These are phyloP conservation scores for Rubus parviflorus DNA, from an alignment of 306 rosid genomes.

Conservation along the genomic window DNA sequence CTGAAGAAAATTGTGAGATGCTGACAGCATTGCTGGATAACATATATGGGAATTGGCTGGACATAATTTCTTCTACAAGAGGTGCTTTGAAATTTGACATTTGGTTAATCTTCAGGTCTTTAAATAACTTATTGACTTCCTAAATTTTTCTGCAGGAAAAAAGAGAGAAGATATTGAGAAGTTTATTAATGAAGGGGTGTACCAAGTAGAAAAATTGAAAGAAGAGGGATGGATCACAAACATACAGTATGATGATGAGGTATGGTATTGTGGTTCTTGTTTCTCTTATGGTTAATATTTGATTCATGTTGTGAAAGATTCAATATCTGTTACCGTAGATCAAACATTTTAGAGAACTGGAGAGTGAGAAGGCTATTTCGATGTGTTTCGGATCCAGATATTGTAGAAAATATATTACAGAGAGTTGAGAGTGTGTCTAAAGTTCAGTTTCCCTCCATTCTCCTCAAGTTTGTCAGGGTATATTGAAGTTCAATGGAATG, in stretches of 20 bases:
- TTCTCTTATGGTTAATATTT: slow-evolving; percentile 10
- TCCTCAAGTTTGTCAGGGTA: slow-evolving; percentile 19
- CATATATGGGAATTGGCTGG: slow-evolving; percentile 84
- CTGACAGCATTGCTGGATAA: slow-evolving; percentile 82
- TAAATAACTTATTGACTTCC: slow-evolving; percentile 23
- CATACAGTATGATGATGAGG: slow-evolving; percentile 89
- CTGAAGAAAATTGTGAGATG: slow-evolving; percentile 85
- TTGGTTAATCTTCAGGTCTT: slow-evolving; percentile 25
- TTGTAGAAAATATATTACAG: slow-evolving; percentile 13
- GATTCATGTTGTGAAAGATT: slow-evolving; percentile 11
- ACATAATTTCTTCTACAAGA: slow-evolving; percentile 68
- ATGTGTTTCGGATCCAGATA: slow-evolving; percentile 10
- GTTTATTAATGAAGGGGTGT: slow-evolving; percentile 83
- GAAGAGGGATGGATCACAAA: slow-evolving; percentile 85
- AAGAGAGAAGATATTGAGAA: slow-evolving; percentile 68
- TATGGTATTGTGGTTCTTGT: slow-evolving; percentile 34
- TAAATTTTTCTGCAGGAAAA: slow-evolving; percentile 53
- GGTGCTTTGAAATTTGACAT: slow-evolving; percentile 55
- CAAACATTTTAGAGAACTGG: slow-evolving; percentile 1
- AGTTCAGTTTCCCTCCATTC: slow-evolving; percentile 3
- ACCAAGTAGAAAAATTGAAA: slow-evolving; percentile 76
- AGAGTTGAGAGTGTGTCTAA: slow-evolving; percentile 8
- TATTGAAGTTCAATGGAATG: neutral
- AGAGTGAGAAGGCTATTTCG: slow-evolving; percentile 19
- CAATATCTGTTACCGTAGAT: slow-evolving; percentile 12